Evolutionary conservation across 148 eudicot genomes (phyloP).

Genomic region (Cornus suecica): DNA sequence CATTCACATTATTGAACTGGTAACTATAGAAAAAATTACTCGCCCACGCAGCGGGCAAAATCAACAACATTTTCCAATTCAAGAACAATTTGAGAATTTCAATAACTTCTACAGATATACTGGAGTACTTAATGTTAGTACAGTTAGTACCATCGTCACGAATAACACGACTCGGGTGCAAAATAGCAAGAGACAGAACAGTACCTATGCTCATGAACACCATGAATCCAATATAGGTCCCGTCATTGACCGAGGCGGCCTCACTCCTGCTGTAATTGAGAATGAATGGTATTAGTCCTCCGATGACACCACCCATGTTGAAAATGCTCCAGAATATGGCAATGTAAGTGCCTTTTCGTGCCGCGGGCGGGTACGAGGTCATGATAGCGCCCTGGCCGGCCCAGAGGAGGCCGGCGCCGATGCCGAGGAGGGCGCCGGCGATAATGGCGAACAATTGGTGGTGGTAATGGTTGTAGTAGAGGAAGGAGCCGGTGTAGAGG

Average conservation of each 20-base stretch:
- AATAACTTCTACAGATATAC: constrained; percentile 42
- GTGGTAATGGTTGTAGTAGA: constrained; percentile 69
- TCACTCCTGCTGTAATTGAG: constrained; percentile 58
- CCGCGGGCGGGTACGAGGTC: constrained; percentile 75
- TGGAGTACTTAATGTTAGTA: constrained; percentile 69
- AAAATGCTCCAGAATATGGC: constrained; percentile 87
- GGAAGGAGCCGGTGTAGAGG: constrained; percentile 72
- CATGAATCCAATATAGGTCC: constrained; percentile 88
- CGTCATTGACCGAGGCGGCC: constrained; percentile 79
- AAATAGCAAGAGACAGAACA: constrained; percentile 45
- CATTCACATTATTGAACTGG: constrained; percentile 93
- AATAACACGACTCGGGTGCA: constrained; percentile 69
- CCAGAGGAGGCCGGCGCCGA: constrained; percentile 92
- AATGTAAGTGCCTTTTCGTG: constrained; percentile 71
- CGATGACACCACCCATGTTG: constrained; percentile 91
- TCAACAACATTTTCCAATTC: constrained; percentile 86
- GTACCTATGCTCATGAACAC: constrained; percentile 78
- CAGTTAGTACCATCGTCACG: constrained; percentile 79
- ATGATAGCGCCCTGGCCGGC: constrained; percentile 94
- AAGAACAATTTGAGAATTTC: constrained; percentile 64
- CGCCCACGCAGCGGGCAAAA: constrained; percentile 77
- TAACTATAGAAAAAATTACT: constrained; percentile 92
- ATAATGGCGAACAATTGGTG: constrained; percentile 57
- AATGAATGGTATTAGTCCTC: constrained; percentile 77
- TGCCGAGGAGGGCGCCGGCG: constrained; percentile 72